These are phyloP conservation scores for Trichophyton verrucosum DNA, from an alignment of 2,329 filamentous ascomycete genomes.

Conservation along the genomic window DNA sequence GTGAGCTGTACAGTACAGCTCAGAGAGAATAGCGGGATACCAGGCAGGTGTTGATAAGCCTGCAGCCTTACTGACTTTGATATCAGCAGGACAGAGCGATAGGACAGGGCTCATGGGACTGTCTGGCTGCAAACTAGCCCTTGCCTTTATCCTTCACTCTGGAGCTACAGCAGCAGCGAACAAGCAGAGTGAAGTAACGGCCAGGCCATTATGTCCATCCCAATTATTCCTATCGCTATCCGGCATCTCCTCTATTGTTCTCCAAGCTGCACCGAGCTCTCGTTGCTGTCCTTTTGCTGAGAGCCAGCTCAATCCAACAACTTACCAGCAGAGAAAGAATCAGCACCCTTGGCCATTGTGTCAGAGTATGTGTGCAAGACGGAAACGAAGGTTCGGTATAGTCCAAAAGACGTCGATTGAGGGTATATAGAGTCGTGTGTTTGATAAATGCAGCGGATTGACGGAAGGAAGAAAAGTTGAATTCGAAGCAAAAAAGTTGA, in stretches of 20 bases:
- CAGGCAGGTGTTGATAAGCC: neutral
- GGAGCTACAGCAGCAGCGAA: neutral
- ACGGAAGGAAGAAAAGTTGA: slow-evolving; percentile 8
- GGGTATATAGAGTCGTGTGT: slow-evolving; percentile 11
- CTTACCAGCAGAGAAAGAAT: slow-evolving; percentile 36
- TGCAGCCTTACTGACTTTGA: neutral
- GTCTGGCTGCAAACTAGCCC: neutral
- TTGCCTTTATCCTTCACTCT: neutral
- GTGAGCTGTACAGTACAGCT: neutral
- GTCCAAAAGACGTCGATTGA: slow-evolving; percentile 22
- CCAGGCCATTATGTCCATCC: neutral
- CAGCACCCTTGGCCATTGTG: slow-evolving; percentile 32
- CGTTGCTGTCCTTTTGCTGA: neutral
- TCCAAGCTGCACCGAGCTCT: neutral
- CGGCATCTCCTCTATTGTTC: neutral
- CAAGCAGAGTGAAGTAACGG: neutral
- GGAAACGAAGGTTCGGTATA: slow-evolving; percentile 11
- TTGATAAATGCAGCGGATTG: slow-evolving; percentile 6
- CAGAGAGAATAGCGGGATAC: neutral
- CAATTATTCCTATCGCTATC: neutral
- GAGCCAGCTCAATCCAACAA: slow-evolving; percentile 9
- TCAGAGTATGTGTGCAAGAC: slow-evolving; percentile 10
- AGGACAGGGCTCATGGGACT: neutral
- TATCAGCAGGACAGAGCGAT: neutral
- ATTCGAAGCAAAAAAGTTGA: slow-evolving; percentile 8